These are phyloP conservation scores for Paraleonurus japonicus DNA, from an alignment of 257 asterid genomes.

Conservation along the genomic window DNA sequence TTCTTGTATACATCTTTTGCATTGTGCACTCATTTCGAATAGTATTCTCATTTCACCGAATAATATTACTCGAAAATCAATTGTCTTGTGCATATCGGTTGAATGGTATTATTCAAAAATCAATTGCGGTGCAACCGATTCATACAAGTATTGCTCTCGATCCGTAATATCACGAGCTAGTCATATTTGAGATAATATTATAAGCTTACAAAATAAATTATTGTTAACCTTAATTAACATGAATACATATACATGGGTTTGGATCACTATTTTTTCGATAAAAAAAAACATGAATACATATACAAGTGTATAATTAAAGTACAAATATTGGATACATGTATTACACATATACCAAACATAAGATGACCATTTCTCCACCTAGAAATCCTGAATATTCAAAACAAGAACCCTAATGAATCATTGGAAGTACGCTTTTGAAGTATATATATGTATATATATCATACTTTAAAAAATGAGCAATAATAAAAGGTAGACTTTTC, in stretches of 20 bases:
- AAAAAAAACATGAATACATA: neutral
- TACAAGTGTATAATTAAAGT: neutral
- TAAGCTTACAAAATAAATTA: neutral
- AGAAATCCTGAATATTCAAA: slow-evolving; percentile 21
- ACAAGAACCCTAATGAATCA: slow-evolving; percentile 16
- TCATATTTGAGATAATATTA: neutral
- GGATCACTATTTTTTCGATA: too few species aligned
- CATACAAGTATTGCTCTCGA: too few species aligned
- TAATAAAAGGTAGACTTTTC: slow-evolving; percentile 14
- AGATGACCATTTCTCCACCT: neutral
- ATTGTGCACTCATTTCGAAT: too few species aligned
- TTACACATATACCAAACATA: neutral
- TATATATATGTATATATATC: too few species aligned
- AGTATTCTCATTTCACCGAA: too few species aligned
- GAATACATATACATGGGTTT: neutral
- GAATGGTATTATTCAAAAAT: too few species aligned
- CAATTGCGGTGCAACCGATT: too few species aligned
- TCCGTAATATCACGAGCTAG: neutral
- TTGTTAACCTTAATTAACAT: neutral
- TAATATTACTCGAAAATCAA: too few species aligned
- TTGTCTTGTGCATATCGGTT: too few species aligned
- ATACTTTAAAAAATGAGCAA: neutral
- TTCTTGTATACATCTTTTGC: too few species aligned
- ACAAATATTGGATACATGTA: neutral
- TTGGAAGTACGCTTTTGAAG: slow-evolving; percentile 16